Evolutionary conservation across 2,329 filamentous ascomycete genomes (phyloP).

Genomic region (Amesomyces nigricolor): DNA sequence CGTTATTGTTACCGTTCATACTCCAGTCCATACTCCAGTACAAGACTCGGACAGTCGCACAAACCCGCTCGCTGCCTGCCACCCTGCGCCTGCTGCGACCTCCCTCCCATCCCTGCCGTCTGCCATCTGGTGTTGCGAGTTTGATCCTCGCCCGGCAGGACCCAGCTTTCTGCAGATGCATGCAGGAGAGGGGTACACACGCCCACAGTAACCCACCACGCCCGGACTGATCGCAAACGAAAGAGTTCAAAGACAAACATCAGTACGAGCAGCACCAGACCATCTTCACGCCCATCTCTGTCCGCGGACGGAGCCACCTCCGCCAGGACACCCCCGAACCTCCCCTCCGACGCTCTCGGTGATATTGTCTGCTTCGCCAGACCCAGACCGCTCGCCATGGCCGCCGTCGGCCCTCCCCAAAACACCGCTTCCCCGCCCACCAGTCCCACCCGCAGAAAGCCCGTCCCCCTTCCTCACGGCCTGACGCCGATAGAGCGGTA

Average conservation of each 20-base stretch:
- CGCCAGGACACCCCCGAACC: slow-evolving; percentile 11
- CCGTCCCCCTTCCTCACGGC: slow-evolving; percentile 32
- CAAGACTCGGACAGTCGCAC: background rate
- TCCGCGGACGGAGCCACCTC: background rate
- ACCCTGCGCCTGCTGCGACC: slow-evolving; percentile 4
- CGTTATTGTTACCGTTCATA: no score
- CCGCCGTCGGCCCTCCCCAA: slow-evolving; percentile 29
- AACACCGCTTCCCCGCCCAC: slow-evolving; percentile 24
- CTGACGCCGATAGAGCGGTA: slow-evolving; percentile 32
- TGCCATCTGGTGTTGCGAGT: background rate
- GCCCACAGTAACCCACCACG: background rate
- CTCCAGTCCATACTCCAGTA: background rate
- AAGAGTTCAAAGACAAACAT: background rate
- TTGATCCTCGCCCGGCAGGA: background rate
- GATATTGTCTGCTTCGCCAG: slow-evolving; percentile 2
- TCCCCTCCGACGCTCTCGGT: background rate
- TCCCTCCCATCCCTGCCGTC: background rate
- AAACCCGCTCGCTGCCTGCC: slow-evolving; percentile 5
- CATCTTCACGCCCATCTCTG: background rate
- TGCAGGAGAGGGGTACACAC: slow-evolving; percentile 2
- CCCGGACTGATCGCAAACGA: background rate
- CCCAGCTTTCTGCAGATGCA: slow-evolving; percentile 9
- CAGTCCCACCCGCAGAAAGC: slow-evolving; percentile 32
- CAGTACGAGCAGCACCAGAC: no score
- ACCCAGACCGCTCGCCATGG: slow-evolving; percentile 28